Base-by-base conservation (phyloP, 2,329 filamentous ascomycete species). In the Stagonosporopsis rhizophila region DNA sequence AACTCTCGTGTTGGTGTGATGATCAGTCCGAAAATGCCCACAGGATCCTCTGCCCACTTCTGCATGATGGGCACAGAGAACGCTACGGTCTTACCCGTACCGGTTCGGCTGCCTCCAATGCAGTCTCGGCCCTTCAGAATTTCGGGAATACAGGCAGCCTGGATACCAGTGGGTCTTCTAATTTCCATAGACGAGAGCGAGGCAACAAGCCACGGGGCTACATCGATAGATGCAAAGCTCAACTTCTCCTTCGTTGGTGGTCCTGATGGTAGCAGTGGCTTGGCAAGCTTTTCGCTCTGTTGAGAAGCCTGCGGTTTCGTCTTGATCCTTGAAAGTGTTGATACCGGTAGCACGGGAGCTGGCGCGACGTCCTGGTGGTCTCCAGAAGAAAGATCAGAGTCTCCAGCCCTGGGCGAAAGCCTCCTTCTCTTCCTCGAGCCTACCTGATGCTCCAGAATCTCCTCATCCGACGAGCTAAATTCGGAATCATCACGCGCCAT, bases 71-170 rank as follows among this genome's bases (percentile, higher is more conserved):
- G 95, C 9, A 93, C 92, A 1, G 94, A 91, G 76, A 99, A 99
- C 1, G 95, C 93, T 39, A 98, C 88, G 3, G 95, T 99, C 80
- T 99, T 99, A 78, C 95, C 95, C 12, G 94, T 97, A 81, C 95
- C 95, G 0, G 95, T 99, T 60, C 92, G 85, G 71, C 91, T 96
- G 34, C 93, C 93, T 71, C 95, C 95, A 67, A 99, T 97, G 73
- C 71, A 97, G 78, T 99, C 93, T 67, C 90, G 85, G 6, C 95
- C 95, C 66, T 91, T 89, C 30, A 99, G 76, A 57, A 98, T 97
- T 73, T 95, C 90, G 1, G 94, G 93, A 69, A 99, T 98, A 73
- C 91, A 96, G 48, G 87, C 89, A 69, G 90, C 91, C 69, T 99
- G 95, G 80, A 99, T 98, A 15, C 89, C 89, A 0, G 95, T 99